A percentile compares a stretch with the other conserved stretches of the same genome.
Conservation (phyloP, 768 basidiomycete genomes). For the Lentinula guzmanii region DNA sequence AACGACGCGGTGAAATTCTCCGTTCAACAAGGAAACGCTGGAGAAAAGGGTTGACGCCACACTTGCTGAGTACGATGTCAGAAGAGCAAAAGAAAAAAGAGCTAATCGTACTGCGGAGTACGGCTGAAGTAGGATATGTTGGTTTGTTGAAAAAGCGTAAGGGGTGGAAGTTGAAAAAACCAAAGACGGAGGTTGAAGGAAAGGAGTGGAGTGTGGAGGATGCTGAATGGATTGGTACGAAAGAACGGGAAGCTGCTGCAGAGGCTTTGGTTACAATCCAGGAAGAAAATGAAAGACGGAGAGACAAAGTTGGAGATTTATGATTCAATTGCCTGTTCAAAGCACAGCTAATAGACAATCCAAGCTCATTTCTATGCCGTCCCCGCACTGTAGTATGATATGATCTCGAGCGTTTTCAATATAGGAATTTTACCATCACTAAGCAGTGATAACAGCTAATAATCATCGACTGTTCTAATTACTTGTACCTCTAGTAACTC, state of each 20-base stretch:
- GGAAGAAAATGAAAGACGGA: conserved; percentile 1
- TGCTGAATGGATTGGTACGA: conserved; percentile 6
- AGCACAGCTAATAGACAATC: too few species aligned
- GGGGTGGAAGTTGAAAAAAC: conserved; percentile 26
- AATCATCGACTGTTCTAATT: too few species aligned
- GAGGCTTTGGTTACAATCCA: background rate
- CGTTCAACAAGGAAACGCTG: conserved; percentile 38
- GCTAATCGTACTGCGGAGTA: conserved; percentile 38
- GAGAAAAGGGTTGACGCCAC: conserved; percentile 58
- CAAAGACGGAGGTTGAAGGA: conserved; percentile 4
- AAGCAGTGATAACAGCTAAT: too few species aligned
- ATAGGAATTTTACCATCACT: too few species aligned
- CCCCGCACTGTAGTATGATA: too few species aligned
- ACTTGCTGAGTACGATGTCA: conserved; percentile 48
- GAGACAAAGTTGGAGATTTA: background rate
- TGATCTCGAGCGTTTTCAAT: too few species aligned
- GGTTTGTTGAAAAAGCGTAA: conserved; percentile 54
- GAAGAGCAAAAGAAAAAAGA: conserved; percentile 42
- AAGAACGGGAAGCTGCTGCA: background rate
- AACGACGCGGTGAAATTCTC: conserved; percentile 59
- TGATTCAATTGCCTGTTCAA: background rate
- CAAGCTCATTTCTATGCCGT: too few species aligned
- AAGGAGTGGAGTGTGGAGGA: conserved; percentile 9
- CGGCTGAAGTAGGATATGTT: conserved; percentile 67
- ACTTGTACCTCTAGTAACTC: too few species aligned